These are phyloP conservation scores for Cyamopsis tetragonoloba DNA, from an alignment of 306 rosid genomes.

Conservation along the genomic window DNA sequence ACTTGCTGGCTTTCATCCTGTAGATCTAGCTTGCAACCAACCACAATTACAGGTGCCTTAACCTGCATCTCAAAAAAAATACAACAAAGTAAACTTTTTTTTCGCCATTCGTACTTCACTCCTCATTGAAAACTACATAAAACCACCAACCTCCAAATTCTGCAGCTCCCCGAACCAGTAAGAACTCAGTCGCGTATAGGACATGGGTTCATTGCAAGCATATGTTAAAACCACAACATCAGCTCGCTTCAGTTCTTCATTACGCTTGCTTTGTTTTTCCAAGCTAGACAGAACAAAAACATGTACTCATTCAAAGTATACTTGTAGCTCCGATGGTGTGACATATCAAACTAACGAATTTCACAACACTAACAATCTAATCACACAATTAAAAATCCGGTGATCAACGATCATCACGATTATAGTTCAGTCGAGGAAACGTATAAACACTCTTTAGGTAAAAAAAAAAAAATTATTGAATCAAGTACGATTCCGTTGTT, in stretches of 20 bases:
- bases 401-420: background rate
- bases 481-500: background rate
- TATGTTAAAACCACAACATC: conserved; percentile 79
- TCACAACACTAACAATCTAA: background rate
- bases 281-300: conserved; percentile 33
- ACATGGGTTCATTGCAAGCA: conserved; percentile 64
- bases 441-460: background rate
- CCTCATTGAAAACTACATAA: background rate
- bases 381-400: background rate
- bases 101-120: background rate
- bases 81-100: background rate
- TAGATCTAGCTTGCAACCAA: conserved; percentile 45
- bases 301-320: background rate
- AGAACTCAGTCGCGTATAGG: conserved; percentile 53
- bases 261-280: conserved; percentile 61
- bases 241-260: conserved; percentile 75
- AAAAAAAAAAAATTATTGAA: background rate
- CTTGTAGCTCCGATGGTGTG: background rate
- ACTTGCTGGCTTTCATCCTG: conserved; percentile 45
- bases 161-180: conserved; percentile 75
- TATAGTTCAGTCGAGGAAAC: background rate
- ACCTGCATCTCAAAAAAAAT: conserved; percentile 32
- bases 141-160: conserved; percentile 48
- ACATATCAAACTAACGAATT: no score
- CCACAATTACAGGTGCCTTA: conserved; percentile 37